Evolutionary conservation across 176 grass and related monocot genomes (phyloP).

Genomic region (Avena atlantica): DNA sequence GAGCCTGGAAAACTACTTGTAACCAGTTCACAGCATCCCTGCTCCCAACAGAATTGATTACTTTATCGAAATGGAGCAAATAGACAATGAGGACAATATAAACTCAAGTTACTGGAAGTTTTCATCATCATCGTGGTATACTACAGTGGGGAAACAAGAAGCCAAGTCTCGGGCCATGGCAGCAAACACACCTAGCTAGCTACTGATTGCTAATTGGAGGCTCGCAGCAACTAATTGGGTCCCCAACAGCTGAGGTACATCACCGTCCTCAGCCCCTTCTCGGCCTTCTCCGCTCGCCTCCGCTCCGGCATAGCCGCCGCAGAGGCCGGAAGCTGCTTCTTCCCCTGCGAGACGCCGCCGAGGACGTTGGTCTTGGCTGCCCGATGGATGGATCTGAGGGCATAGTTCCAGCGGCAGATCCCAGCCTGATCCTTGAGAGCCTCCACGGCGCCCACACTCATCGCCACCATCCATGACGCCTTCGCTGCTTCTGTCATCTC

Average conservation of each 20-base stretch:
- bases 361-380: neutral
- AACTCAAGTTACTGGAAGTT: neutral
- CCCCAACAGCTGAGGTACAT: slow-evolving; percentile 79
- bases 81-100: neutral
- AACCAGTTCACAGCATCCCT: too few species aligned
- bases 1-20: too few species aligned
- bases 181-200: neutral
- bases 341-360: neutral
- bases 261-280: slow-evolving; percentile 63
- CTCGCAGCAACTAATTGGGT: slow-evolving; percentile 40
- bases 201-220: too few species aligned
- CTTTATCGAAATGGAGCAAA: neutral
- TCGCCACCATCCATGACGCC: slow-evolving; percentile 41
- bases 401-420: slow-evolving; percentile 67
- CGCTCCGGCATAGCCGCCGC: neutral
- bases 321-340: neutral
- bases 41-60: neutral
- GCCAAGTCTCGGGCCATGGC: neutral
- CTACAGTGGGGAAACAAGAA: neutral
- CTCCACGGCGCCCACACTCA: slow-evolving; percentile 61
- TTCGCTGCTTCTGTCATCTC: neutral
- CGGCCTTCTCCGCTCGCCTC: slow-evolving; percentile 21
- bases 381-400: neutral
- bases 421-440: slow-evolving; percentile 59
- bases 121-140: neutral